Percentiles rank a stretch among this genome's conserved stretches.
Conservation (phyloP, 441 rosid species). For the Dalechampia spathulata region DNA sequence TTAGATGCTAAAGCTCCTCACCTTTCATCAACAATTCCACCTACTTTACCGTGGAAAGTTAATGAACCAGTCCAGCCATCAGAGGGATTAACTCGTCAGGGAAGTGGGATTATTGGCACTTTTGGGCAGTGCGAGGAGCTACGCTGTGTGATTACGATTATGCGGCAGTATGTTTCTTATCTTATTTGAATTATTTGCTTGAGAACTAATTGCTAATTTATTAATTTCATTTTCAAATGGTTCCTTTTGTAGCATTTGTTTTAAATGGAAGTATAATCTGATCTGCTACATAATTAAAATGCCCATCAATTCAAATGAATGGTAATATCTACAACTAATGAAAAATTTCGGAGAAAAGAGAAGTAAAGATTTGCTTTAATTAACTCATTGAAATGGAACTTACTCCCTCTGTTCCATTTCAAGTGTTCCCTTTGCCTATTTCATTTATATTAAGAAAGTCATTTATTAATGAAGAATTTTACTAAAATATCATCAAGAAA, state of each 20-base stretch:
- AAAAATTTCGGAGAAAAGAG: background rate
- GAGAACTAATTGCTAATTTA: background rate
- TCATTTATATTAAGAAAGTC: too few species aligned
- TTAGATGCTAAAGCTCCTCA: conserved; percentile 99
- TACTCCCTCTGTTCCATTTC: too few species aligned
- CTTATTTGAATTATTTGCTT: background rate
- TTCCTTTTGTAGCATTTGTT: background rate
- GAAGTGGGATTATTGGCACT: conserved; percentile 96
- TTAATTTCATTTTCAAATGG: background rate
- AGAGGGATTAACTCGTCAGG: conserved; percentile 96
- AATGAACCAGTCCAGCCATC: conserved; percentile 77
- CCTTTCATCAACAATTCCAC: conserved; percentile 89
- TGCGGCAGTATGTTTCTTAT: conserved; percentile 75
- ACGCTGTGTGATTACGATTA: conserved; percentile 94
- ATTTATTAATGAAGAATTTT: too few species aligned
- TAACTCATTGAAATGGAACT: too few species aligned
- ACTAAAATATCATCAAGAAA: too few species aligned
- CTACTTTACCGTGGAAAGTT: conserved; percentile 90
- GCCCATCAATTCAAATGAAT: background rate
- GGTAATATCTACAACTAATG: background rate
- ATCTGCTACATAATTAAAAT: background rate
- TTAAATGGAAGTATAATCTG: background rate
- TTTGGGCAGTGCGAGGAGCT: conserved; percentile 99
- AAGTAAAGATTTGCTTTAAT: too few species aligned
- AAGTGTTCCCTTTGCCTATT: too few species aligned